phyloP scores from a whole-genome alignment of 176 grass and related monocot genomes.

The Sorghum bicolor region DNA sequence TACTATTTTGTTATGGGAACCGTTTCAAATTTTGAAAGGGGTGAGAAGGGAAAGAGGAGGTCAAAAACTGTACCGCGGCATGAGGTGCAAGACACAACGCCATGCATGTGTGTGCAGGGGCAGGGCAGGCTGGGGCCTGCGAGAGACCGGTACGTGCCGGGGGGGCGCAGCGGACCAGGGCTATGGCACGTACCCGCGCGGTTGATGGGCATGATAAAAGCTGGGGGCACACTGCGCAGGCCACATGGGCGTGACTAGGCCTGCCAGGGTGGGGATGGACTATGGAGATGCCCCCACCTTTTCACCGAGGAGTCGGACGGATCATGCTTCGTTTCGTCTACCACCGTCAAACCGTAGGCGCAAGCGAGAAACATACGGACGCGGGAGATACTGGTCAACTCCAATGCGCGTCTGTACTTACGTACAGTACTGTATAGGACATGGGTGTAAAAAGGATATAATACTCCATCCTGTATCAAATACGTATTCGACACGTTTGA shows the following conservation, averaged over 20 bases:
- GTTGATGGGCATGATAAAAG: slow-evolving; percentile 38
- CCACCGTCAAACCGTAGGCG: too few species aligned
- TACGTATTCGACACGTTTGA: too few species aligned
- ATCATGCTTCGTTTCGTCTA: neutral
- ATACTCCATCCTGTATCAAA: too few species aligned
- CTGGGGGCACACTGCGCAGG: slow-evolving; percentile 20
- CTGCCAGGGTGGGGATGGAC: slow-evolving; percentile 17
- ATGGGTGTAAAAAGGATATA: too few species aligned
- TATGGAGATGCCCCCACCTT: neutral
- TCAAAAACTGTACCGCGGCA: neutral
- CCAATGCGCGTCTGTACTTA: too few species aligned
- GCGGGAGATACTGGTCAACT: too few species aligned
- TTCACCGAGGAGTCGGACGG: slow-evolving; percentile 11
- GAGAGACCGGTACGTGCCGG: slow-evolving; percentile 5
- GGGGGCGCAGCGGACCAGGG: neutral
- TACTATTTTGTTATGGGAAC: too few species aligned
- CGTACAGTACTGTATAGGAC: too few species aligned
- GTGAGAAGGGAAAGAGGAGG: neutral
- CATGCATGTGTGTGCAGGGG: neutral
- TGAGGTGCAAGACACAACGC: neutral
- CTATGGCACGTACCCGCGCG: neutral
- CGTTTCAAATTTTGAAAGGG: neutral
- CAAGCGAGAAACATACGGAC: neutral
- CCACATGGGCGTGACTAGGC: slow-evolving; percentile 41
- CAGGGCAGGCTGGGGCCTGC: neutral